A percentile compares a stretch with the other conserved stretches of the same genome.
Conservation (phyloP, 2,329 filamentous ascomycete species). For the Colletotrichum echinochloae region DNA sequence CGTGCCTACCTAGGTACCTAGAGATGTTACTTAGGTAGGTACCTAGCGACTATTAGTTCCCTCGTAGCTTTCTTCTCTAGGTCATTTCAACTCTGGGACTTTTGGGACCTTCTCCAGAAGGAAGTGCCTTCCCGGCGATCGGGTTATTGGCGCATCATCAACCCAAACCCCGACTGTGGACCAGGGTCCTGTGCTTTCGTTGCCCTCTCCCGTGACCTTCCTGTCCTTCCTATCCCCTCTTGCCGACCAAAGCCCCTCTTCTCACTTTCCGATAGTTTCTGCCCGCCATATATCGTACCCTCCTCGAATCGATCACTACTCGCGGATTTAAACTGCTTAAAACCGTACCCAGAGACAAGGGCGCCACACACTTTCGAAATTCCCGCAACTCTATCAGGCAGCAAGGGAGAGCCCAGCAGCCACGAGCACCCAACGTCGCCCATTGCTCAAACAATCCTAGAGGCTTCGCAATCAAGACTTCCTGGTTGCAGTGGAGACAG, state of each 20-base stretch:
- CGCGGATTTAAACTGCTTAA: not conserved
- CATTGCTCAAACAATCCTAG: slow-evolving; percentile 1
- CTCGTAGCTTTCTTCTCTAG: not conserved
- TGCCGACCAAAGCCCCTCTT: not conserved
- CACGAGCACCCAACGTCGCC: not conserved
- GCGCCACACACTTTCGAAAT: slow-evolving; percentile 5
- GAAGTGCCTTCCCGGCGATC: slow-evolving; percentile 27
- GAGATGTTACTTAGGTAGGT: too few species aligned
- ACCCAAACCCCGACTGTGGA: not conserved
- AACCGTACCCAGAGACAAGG: not conserved
- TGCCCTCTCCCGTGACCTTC: not conserved
- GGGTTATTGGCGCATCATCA: slow-evolving; percentile 31
- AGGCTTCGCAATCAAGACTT: not conserved
- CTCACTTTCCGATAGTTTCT: not conserved
- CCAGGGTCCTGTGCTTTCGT: too few species aligned
- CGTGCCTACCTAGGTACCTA: too few species aligned
- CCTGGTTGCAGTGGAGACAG: slow-evolving; percentile 2
- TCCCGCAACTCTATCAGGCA: slow-evolving; percentile 35
- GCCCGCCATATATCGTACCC: not conserved
- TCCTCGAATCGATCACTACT: not conserved
- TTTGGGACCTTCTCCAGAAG: slow-evolving; percentile 18
- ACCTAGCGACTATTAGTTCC: not conserved
- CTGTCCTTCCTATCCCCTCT: not conserved
- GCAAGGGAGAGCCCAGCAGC: slow-evolving; percentile 14
- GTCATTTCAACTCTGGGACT: not conserved